Evolutionary conservation across 2,329 filamentous ascomycete species (phyloP), one percentile per base, ranked within the genome.

Genomic region (Xylaria sp.): DNA sequence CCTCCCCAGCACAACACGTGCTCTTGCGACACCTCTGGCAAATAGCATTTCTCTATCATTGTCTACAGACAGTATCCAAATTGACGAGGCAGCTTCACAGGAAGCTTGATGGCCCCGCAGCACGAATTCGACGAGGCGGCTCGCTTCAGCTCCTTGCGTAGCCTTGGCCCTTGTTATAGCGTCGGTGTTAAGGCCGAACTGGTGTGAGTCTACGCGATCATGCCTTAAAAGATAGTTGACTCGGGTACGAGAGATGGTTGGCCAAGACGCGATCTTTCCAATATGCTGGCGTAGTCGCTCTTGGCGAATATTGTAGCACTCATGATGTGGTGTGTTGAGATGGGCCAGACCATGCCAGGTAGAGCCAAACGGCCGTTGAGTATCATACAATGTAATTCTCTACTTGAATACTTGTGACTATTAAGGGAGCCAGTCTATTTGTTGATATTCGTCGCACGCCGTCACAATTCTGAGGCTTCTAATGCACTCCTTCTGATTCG

Each of bases 261-360:
- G 41, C 62, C 43, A 58, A 62, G 66, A 66, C 66, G 39, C 51
- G 41, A 46, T 36, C 62, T 62, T 66, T 31, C 28, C 41, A 46
- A 46, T 31, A 13, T 43, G 43, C 58, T 66, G 25, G 52, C 52
- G 52, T 66, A 52, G 51, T 49, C 28, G 20, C 46, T 57, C 66
- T 68, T 66, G 62, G 66, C 66, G 9, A 13, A 48, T 31, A 18
- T 49, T 62, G 25, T 36, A 25, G 33, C 31, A 6, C 8, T 31
- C 28, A 58, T 48, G 46, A 18, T 66, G 28, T 43, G 43, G 41
- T 62, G 15, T 51, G 18, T 41, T 25, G 20, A 20, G n/a, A 41
- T 15, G 8, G 36, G 52, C 25, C 5, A 62, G 43, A 28, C 36
- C 46, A 58, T 25, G 18, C 13, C 55, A 15, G 10, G 8, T 48